phyloP scores from a whole-genome alignment of 164 flowering plant genomes.

The Akebia trifoliata region DNA sequence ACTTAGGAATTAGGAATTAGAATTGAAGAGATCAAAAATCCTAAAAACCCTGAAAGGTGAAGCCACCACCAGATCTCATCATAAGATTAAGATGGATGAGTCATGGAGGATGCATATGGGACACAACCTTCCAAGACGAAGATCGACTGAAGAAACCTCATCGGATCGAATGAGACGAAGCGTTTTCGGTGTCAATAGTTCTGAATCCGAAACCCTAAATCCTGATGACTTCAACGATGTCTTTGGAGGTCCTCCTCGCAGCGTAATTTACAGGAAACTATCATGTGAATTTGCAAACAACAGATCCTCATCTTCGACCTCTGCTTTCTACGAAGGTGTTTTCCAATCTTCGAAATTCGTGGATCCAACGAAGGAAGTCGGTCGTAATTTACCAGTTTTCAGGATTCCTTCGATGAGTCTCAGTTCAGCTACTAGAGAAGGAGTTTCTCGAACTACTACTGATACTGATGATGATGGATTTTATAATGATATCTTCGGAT shows the following conservation, averaged over 20 bases:
- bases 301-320: neutral
- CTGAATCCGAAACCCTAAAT: constrained; percentile 17
- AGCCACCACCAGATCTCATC: no score
- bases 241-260: constrained; percentile 89
- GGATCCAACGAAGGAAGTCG: constrained; percentile 16
- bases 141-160: constrained; percentile 35
- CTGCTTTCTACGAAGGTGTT: constrained; percentile 48
- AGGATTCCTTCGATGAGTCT: constrained; percentile 35
- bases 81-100: constrained; percentile 74
- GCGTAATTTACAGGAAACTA: constrained; percentile 35
- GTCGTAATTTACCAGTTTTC: constrained; percentile 50
- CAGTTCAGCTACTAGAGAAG: neutral
- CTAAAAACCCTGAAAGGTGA: no score
- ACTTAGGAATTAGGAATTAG: neutral
- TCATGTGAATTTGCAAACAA: constrained; percentile 32
- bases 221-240: constrained; percentile 69
- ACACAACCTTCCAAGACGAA: constrained; percentile 28
- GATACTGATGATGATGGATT: constrained; percentile 23
- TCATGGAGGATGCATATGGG: constrained; percentile 67
- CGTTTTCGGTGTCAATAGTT: neutral
- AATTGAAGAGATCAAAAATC: no score
- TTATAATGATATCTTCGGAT: constrained; percentile 58
- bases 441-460: constrained; percentile 2
- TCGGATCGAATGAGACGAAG: constrained; percentile 13
- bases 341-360: constrained; percentile 39